phyloP scores from a whole-genome alignment of 2,329 filamentous ascomycete genomes.

The Trichoderma lentiforme region DNA sequence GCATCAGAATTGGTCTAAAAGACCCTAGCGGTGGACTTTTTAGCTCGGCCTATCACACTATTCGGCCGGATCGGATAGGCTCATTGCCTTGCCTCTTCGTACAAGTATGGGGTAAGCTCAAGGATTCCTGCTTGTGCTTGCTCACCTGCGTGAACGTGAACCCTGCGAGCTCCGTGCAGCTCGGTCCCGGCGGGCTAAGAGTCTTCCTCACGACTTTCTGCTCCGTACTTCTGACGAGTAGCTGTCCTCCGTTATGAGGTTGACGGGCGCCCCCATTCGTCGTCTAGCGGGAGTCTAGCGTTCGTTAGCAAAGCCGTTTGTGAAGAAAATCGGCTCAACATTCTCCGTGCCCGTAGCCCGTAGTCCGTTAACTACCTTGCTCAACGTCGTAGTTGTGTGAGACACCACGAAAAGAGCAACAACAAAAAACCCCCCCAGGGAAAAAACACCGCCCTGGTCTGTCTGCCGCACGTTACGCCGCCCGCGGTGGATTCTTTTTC shows the following conservation, averaged over 20 bases:
- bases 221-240: not conserved
- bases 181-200: not conserved
- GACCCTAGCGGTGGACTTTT: slow-evolving; percentile 6
- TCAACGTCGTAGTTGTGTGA: slow-evolving; percentile 10
- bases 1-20: slow-evolving; percentile 6
- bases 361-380: not conserved
- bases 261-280: not conserved
- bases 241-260: not conserved
- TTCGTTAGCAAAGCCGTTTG: not conserved
- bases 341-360: not conserved
- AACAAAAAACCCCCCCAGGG: not conserved
- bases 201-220: not conserved
- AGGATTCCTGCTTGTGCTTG: slow-evolving; percentile 3
- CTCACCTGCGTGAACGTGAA: not conserved
- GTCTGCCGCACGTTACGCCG: slow-evolving; percentile 9
- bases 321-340: slow-evolving; percentile 1
- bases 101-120: slow-evolving; percentile 9
- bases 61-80: slow-evolving; percentile 18
- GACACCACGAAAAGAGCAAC: slow-evolving; percentile 14
- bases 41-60: slow-evolving; percentile 7
- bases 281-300: slow-evolving; percentile 1
- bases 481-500: not conserved
- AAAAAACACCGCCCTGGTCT: not conserved
- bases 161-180: not conserved
- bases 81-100: not conserved